A percentile compares a stretch with the other conserved stretches of the same genome.
phyloP scores from a whole-genome alignment of 192 early-diverging fungal species.

The Geranomyces variabilis region DNA sequence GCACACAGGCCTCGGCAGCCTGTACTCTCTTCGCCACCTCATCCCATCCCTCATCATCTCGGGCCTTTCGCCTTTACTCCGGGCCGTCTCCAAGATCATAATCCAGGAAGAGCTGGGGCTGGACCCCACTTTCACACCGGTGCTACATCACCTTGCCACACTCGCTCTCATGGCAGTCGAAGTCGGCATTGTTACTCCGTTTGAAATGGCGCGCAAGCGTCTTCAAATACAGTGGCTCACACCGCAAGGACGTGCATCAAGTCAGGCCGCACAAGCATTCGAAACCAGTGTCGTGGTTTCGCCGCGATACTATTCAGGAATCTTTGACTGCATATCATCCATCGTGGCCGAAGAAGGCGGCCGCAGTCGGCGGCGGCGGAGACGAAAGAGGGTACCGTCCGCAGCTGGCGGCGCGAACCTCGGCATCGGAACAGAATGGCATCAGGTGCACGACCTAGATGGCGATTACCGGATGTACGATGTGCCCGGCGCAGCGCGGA shows the following conservation, averaged over 20 bases:
- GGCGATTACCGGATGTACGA: slow-evolving; percentile 19
- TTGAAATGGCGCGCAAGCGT: slow-evolving; percentile 85
- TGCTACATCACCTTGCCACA: slow-evolving; percentile 69
- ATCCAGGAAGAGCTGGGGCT: slow-evolving; percentile 52
- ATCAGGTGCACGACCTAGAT: slow-evolving; percentile 36
- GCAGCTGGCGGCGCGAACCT: background rate
- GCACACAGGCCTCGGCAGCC: slow-evolving; percentile 37
- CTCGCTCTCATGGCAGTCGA: slow-evolving; percentile 74
- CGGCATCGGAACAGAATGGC: slow-evolving; percentile 33
- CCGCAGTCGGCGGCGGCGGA: slow-evolving; percentile 13
- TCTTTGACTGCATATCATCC: slow-evolving; percentile 40
- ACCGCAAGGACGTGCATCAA: background rate
- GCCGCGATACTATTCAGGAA: slow-evolving; percentile 40
- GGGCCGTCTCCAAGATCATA: slow-evolving; percentile 33
- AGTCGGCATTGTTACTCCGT: slow-evolving; percentile 74
- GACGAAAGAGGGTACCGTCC: background rate
- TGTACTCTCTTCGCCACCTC: slow-evolving; percentile 64
- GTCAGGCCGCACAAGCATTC: slow-evolving; percentile 29
- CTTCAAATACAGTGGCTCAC: slow-evolving; percentile 72
- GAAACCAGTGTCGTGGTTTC: slow-evolving; percentile 43
- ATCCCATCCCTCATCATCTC: slow-evolving; percentile 82
- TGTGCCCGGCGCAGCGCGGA: background rate
- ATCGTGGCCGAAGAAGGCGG: slow-evolving; percentile 53
- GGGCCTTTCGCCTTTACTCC: slow-evolving; percentile 49
- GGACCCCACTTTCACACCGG: slow-evolving; percentile 58